A percentile compares a stretch with the other conserved stretches of the same genome.
Evolutionary conservation across 106 monocot species (phyloP).

Genomic region (Xerophyta viscosa): DNA sequence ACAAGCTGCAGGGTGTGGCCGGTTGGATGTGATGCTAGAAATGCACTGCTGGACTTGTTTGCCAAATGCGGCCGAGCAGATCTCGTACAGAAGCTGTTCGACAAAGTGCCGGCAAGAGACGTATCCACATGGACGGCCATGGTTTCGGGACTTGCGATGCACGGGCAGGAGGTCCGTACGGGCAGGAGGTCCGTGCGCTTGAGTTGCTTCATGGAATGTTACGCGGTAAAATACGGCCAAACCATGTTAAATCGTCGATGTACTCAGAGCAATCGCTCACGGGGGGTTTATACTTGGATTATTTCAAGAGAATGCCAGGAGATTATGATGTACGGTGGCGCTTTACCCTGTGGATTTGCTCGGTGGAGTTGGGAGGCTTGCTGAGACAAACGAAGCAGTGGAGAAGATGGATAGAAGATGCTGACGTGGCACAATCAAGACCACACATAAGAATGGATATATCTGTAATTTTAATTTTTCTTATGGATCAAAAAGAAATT

Average conservation of each 20-base stretch:
- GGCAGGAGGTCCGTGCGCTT: constrained; percentile 24
- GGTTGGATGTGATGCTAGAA: constrained; percentile 25
- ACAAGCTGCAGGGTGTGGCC: constrained; percentile 14
- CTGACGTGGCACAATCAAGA: too few species aligned
- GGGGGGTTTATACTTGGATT: constrained; percentile 43
- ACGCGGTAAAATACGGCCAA: constrained; percentile 27
- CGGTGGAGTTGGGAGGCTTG: constrained; percentile 51
- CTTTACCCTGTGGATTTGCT: constrained; percentile 68
- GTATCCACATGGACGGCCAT: constrained; percentile 76
- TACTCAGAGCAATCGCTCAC: constrained; percentile 54
- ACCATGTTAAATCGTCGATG: constrained; percentile 53
- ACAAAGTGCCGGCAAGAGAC: constrained; percentile 19
- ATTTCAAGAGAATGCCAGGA: constrained; percentile 23
- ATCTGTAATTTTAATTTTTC: too few species aligned
- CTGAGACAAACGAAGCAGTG: constrained; percentile 34
- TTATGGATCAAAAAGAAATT: too few species aligned
- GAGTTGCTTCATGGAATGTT: constrained; percentile 32
- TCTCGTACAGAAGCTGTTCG: constrained; percentile 37
- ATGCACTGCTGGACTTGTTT: constrained; percentile 66
- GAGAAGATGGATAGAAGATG: constrained; percentile 36
- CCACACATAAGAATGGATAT: too few species aligned
- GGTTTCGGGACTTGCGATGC: constrained; percentile 39
- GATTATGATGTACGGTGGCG: constrained; percentile 22
- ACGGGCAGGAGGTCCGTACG: constrained; percentile 50
- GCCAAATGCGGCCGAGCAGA: constrained; percentile 69